Percentiles rank a stretch among this genome's conserved stretches.
Evolutionary conservation across 192 early-diverging fungal species (phyloP).

Genomic region (Allomyces macrogynus): DNA sequence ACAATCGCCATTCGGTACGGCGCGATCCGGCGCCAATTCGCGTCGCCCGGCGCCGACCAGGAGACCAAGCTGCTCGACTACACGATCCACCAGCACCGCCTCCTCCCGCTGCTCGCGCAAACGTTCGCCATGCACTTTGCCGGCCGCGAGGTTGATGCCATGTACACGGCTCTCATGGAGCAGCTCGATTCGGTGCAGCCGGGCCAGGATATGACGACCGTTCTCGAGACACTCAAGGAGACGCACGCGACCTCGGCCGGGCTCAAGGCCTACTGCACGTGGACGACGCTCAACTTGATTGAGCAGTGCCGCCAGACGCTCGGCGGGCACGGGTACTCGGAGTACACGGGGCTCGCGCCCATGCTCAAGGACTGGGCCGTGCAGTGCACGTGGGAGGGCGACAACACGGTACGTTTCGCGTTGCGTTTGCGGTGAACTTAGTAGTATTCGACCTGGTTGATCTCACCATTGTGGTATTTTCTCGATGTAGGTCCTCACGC

Average conservation of each 20-base stretch:
- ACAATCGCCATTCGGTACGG: slow-evolving; percentile 81
- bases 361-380: slow-evolving; percentile 78
- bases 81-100: slow-evolving; percentile 79
- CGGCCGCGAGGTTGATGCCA: slow-evolving; percentile 54
- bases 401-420: slow-evolving; percentile 7
- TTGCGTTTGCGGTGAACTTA: not conserved
- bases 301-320: slow-evolving; percentile 77
- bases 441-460: no score
- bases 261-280: slow-evolving; percentile 84
- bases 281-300: slow-evolving; percentile 72
- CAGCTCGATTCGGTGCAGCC: slow-evolving; percentile 43
- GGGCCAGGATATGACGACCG: slow-evolving; percentile 36
- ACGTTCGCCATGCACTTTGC: slow-evolving; percentile 80
- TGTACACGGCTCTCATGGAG: slow-evolving; percentile 61
- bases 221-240: slow-evolving; percentile 67
- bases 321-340: slow-evolving; percentile 84
- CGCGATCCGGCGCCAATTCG: slow-evolving; percentile 77
- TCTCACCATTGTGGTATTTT: no score
- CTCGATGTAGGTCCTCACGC: slow-evolving; percentile 29
- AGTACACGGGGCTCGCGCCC: slow-evolving; percentile 71
- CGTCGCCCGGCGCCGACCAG: slow-evolving; percentile 28
- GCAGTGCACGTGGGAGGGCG: slow-evolving; percentile 47
- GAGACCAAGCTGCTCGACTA: slow-evolving; percentile 88
- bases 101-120: slow-evolving; percentile 77
- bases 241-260: slow-evolving; percentile 79